Conservation (phyloP, 2,329 filamentous ascomycete species). For the Fusarium robinianum region DNA sequence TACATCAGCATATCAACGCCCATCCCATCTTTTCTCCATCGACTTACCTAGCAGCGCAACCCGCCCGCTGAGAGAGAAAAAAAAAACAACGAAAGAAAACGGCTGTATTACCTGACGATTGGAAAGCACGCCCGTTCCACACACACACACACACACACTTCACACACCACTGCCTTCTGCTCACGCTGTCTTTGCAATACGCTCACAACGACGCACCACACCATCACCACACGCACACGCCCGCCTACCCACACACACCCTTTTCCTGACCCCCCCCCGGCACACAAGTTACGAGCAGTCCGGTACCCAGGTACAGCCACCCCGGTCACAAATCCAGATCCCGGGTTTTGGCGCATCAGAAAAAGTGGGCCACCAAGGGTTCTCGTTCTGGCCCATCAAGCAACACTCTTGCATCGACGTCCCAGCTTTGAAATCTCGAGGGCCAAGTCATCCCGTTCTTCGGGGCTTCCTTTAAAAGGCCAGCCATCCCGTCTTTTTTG, state of each 20-base stretch:
- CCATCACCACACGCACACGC: conserved; percentile 10
- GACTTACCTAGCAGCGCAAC: conserved; percentile 7
- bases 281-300: too few species aligned
- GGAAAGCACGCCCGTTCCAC: conserved; percentile 11
- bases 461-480: conserved; percentile 31
- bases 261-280: too few species aligned
- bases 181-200: conserved; percentile 2
- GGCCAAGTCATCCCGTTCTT: conserved; percentile 1
- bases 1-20: conserved; percentile 9
- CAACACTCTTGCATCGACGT: conserved; percentile 10
- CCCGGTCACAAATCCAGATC: conserved; percentile 16
- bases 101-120: conserved; percentile 23
- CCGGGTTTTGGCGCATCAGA: conserved; percentile 23
- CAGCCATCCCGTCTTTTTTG: conserved; percentile 33
- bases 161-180: too few species aligned
- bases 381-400: conserved; percentile 17
- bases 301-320: conserved; percentile 10
- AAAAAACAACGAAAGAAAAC: conserved; percentile 26
- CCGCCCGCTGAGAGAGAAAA: conserved; percentile 22
- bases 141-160: too few species aligned
- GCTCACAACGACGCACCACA: conserved; percentile 16
- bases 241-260: too few species aligned
- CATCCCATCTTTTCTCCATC: conserved; percentile 22
- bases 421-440: conserved; percentile 8
- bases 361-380: conserved; percentile 21